Base-by-base conservation (phyloP, 768 basidiomycete species). In the Galerina sulciceps region DNA sequence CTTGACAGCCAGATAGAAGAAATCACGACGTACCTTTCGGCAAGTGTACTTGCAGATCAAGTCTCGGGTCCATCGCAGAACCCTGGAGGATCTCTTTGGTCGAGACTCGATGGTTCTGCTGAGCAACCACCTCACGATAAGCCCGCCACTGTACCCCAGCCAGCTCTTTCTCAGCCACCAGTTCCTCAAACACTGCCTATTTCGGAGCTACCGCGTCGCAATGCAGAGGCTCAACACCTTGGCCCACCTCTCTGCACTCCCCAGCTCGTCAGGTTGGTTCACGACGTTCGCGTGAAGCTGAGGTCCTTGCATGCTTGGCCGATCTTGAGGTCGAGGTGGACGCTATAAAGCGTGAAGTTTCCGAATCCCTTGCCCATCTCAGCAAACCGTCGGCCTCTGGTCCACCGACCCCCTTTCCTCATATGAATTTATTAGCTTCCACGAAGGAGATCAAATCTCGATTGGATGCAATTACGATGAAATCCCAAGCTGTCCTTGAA, bases 11-110 rank as follows among this genome's bases (percentile, higher is more conserved):
- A 56, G 55, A 40, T 47, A 18, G 55, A 46, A 6, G 35, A 56
- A 34, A 56, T 56, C 17, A 23, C 55, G 10, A n/a, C 55, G 15
- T 40, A 47, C 34, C 36, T 56, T 8, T 34, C 55, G 17, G 44
- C 55, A 41, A 20, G 26, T 35, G 38, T 35, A 9, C 55, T 56
- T 38, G 37, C 55, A 22, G 46, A 56, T 36, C 3, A 49, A 17
- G 48, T 49, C n/a, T 49, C 48, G 11, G 48, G 48, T 10, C 48
- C 48, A 26, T 56, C 45, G 10, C 37, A 45, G 36, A 38, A 18
- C 15, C 56, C 56, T 58, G 56, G 56, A 38, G 48, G 56, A 15
- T 31, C 26, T 23, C 56, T 58, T 13, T 58, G 56, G 56, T 38
- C 48, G 17, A 44, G 46, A 46, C 41, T 13, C 53, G 46, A 46